A percentile compares a stretch with the other conserved stretches of the same genome.
phyloP scores from a whole-genome alignment of 1,284 basidiomycete genomes.

The Neotropicomus parvogracilis region DNA sequence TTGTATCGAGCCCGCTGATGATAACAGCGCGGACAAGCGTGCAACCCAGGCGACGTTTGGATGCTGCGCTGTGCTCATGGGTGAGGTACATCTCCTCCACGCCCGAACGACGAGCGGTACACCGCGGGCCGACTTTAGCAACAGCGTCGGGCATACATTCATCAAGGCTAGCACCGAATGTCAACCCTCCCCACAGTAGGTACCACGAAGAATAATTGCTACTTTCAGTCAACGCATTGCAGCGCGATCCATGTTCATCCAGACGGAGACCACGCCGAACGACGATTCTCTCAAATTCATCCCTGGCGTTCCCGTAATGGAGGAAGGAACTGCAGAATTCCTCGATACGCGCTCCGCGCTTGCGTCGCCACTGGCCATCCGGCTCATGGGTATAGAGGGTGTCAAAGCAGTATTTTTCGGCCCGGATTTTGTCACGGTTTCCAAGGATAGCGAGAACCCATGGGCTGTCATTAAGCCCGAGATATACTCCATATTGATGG shows the following conservation, averaged over 20 bases:
- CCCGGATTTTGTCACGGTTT: conserved; percentile 97
- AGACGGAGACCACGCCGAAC: conserved; percentile 96
- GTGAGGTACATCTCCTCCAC: conserved; percentile 27
- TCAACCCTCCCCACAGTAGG: conserved; percentile 29
- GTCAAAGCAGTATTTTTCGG: conserved; percentile 91
- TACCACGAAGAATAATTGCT: neutral
- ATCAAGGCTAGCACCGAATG: conserved; percentile 10
- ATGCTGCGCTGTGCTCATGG: conserved; percentile 23
- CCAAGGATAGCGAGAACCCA: conserved; percentile 80
- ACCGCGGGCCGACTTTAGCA: conserved; percentile 36
- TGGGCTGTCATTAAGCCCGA: conserved; percentile 98
- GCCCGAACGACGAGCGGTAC: conserved; percentile 20
- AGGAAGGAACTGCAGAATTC: conserved; percentile 88
- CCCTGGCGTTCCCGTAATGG: conserved; percentile 87
- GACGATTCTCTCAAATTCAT: conserved; percentile 98
- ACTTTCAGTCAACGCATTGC: conserved; percentile 1
- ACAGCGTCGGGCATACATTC: conserved; percentile 36
- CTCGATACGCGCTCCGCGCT: conserved; percentile 84
- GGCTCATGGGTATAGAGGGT: conserved; percentile 91
- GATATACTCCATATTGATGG: conserved; percentile 97
- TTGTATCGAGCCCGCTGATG: conserved; percentile 20
- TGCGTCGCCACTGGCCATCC: conserved; percentile 86
- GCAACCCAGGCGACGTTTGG: conserved; percentile 3
- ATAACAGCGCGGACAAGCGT: conserved; percentile 1
- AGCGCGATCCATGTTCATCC: conserved; percentile 94